Conservation (phyloP, 805 yeast species). For the Brettanomyces anomalus region DNA sequence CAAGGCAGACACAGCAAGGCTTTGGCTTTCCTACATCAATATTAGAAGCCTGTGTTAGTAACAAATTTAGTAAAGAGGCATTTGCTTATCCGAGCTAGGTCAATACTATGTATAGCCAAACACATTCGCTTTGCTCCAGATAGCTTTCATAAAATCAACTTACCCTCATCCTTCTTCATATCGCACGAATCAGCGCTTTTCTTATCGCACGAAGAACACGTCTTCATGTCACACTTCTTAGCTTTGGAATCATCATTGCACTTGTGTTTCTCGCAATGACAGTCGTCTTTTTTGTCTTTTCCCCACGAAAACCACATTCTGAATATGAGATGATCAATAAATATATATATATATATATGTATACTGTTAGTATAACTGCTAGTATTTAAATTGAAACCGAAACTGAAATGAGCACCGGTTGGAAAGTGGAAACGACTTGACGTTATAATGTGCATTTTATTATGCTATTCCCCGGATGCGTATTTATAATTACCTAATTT, state of each 20-base stretch:
- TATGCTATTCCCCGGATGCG: no score
- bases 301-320: not conserved
- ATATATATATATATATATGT: no score
- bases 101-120: no score
- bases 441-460: no score
- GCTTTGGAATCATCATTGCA: not conserved
- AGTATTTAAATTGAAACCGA: no score
- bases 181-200: not conserved
- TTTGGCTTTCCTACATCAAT: conserved; percentile 25
- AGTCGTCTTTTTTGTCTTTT: not conserved
- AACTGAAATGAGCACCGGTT: no score
- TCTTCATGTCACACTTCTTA: not conserved
- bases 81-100: no score
- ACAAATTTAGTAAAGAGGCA: not conserved
- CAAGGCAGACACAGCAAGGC: conserved; percentile 94
- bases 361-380: not conserved
- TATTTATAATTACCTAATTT: no score
- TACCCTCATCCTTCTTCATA: conserved; percentile 1
- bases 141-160: not conserved
- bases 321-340: no score
- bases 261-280: not conserved
- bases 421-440: no score
- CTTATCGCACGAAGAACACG: not conserved
- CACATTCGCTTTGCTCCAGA: no score
- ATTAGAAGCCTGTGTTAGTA: not conserved